These are phyloP conservation scores for Pholiota conissans DNA, from an alignment of 768 basidiomycete genomes.

Conservation along the genomic window DNA sequence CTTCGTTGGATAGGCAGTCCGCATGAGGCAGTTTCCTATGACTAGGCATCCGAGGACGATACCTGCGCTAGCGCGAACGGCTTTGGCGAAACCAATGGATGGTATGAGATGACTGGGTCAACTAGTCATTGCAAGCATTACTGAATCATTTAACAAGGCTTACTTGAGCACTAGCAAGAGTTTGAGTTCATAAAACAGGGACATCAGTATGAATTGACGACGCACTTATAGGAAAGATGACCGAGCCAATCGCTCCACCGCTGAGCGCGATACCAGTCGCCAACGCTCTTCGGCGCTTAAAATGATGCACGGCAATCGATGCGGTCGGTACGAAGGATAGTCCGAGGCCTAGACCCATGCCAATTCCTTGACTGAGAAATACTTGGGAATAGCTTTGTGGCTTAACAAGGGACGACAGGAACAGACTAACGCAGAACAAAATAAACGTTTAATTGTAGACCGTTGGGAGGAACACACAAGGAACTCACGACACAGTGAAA, in stretches of 20 bases:
- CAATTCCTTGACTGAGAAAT: constrained; percentile 52
- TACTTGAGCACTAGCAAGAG: constrained; percentile 22
- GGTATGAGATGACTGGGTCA: constrained; percentile 22
- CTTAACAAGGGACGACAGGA: constrained; percentile 39
- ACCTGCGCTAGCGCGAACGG: constrained; percentile 24
- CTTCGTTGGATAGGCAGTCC: constrained; percentile 8
- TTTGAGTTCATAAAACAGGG: background rate
- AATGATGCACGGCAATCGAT: constrained; percentile 41
- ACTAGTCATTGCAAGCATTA: background rate
- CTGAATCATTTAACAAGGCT: background rate
- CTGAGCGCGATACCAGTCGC: constrained; percentile 34
- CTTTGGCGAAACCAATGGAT: constrained; percentile 20
- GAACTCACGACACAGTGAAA: constrained; percentile 23
- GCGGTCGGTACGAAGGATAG: constrained; percentile 46
- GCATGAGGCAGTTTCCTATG: constrained; percentile 24
- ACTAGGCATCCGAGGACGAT: constrained; percentile 23
- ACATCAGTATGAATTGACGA: background rate
- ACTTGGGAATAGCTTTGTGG: constrained; percentile 44
- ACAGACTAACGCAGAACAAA: constrained; percentile 22
- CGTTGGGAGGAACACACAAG: background rate
- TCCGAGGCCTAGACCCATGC: constrained; percentile 45
- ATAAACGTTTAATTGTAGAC: no score
- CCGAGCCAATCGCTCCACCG: constrained; percentile 36
- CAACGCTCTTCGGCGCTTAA: constrained; percentile 35
- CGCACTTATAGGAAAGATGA: constrained; percentile 32